Evolutionary conservation across 805 yeast genomes (phyloP).

Genomic region (Saccharomycopsis fibuligera): DNA sequence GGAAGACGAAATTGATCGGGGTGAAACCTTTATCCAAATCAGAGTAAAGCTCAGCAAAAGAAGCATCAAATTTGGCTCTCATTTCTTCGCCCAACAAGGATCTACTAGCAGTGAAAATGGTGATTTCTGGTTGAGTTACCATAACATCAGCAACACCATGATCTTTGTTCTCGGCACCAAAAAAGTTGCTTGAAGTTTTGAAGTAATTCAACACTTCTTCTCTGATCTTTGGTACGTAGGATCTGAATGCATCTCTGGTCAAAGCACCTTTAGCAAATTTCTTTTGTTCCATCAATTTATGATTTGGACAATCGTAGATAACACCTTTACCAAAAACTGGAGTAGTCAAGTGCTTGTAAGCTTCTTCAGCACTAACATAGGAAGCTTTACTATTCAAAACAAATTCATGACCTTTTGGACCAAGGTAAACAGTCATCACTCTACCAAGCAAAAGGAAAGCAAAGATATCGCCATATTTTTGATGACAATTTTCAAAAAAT

Average conservation of each 20-base stretch:
- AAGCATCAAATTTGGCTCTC: constrained; percentile 73
- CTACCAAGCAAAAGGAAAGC: constrained; percentile 85
- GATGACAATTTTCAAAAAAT: constrained; percentile 73
- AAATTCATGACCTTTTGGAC: constrained; percentile 97
- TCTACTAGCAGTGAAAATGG: constrained; percentile 93
- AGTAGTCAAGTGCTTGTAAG: constrained; percentile 95
- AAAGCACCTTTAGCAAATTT: constrained; percentile 90
- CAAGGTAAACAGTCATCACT: constrained; percentile 91
- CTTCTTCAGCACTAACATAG: constrained; percentile 94
- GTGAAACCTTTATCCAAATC: constrained; percentile 97
- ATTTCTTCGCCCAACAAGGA: constrained; percentile 86
- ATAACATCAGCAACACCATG: constrained; percentile 60
- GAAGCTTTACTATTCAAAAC: constrained; percentile 83
- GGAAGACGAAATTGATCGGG: constrained; percentile 93
- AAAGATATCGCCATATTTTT: constrained; percentile 87
- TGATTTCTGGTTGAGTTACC: constrained; percentile 87
- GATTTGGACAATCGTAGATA: constrained; percentile 92
- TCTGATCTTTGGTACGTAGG: constrained; percentile 82
- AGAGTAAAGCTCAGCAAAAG: constrained; percentile 77
- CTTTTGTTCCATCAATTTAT: constrained; percentile 95
- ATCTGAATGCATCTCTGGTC: constrained; percentile 74
- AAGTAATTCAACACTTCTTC: constrained; percentile 72
- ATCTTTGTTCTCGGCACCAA: constrained; percentile 30
- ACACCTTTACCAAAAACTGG: constrained; percentile 98
- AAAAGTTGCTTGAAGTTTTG: constrained; percentile 43